Percentiles rank a stretch among this genome's conserved stretches.
These are phyloP conservation scores for Saccharomyces hybrid DNA, from an alignment of 1,139 yeast species.

Conservation along the genomic window DNA sequence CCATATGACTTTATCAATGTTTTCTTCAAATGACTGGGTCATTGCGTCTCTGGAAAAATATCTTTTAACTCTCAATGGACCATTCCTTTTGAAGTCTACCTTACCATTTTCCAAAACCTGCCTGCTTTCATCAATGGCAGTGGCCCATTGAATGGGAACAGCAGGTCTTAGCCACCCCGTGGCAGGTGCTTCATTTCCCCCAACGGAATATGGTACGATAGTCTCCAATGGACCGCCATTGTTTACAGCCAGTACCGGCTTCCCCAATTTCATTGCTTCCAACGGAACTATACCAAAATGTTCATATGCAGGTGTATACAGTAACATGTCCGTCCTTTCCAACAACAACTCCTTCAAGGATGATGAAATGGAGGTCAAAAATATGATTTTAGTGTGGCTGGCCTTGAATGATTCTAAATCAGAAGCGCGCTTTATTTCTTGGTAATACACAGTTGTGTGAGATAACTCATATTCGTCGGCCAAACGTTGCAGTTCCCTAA, in stretches of 20 bases:
- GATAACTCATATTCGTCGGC: constrained; percentile 42
- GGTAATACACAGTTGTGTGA: constrained; percentile 40
- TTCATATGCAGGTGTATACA: constrained; percentile 87
- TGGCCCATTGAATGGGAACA: constrained; percentile 55
- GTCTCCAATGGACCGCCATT: constrained; percentile 95
- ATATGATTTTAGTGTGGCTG: constrained; percentile 45
- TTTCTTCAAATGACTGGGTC: constrained; percentile 46
- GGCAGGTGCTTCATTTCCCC: constrained; percentile 40
- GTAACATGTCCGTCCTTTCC: constrained; percentile 47
- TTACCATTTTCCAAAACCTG: constrained; percentile 32
- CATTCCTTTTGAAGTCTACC: constrained; percentile 40
- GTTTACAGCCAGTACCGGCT: constrained; percentile 79
- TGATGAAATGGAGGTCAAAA: constrained; percentile 73
- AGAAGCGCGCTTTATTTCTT: constrained; percentile 11
- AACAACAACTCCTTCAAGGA: constrained; percentile 59
- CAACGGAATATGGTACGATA: constrained; percentile 38
- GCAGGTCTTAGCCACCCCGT: constrained; percentile 74
- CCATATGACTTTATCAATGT: constrained; percentile 28
- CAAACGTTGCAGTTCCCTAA: constrained; percentile 49
- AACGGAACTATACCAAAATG: constrained; percentile 98
- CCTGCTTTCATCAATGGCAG: constrained; percentile 41
- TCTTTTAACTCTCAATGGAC: constrained; percentile 42
- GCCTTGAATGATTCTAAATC: constrained; percentile 24
- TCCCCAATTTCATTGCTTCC: constrained; percentile 80
- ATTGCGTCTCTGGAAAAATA: constrained; percentile 56